Conservation (phyloP, 345 rosid species). For the Zanthoxylum bungeanum region DNA sequence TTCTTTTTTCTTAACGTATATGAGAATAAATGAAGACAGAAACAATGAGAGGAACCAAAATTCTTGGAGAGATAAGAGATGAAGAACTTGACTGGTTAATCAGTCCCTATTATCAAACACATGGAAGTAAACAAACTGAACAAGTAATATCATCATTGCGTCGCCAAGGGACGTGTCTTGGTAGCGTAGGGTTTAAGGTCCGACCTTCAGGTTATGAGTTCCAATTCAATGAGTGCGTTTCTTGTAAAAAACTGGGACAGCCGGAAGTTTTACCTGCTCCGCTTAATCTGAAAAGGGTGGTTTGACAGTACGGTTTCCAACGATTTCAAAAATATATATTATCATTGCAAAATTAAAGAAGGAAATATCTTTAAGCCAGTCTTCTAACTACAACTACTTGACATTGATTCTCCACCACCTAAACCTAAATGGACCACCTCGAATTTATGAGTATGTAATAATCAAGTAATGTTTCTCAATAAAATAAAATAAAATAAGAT, state of each 20-base stretch:
- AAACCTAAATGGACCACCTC: background rate
- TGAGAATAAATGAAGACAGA: background rate
- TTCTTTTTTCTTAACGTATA: no score
- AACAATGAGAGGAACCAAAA: background rate
- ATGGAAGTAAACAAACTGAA: background rate
- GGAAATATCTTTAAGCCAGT: background rate
- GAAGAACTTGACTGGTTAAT: background rate
- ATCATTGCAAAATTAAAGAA: background rate
- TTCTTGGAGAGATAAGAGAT: background rate
- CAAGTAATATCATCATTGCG: background rate
- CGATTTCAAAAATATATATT: no score
- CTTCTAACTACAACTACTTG: background rate
- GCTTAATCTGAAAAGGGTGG: no score
- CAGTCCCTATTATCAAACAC: background rate
- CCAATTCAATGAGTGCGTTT: no score
- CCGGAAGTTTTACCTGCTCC: no score
- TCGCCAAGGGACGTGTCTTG: no score
- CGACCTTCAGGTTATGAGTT: no score
- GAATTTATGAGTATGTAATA: background rate
- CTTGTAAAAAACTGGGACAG: no score
- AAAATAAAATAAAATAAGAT: no score
- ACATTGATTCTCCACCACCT: background rate
- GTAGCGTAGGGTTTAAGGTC: no score
- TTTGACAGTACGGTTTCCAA: no score
- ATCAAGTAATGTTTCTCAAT: background rate